A percentile compares a stretch with the other conserved stretches of the same genome.
phyloP scores from a whole-genome alignment of 495 filamentous ascomycete species.

The Tricharina praecox region DNA sequence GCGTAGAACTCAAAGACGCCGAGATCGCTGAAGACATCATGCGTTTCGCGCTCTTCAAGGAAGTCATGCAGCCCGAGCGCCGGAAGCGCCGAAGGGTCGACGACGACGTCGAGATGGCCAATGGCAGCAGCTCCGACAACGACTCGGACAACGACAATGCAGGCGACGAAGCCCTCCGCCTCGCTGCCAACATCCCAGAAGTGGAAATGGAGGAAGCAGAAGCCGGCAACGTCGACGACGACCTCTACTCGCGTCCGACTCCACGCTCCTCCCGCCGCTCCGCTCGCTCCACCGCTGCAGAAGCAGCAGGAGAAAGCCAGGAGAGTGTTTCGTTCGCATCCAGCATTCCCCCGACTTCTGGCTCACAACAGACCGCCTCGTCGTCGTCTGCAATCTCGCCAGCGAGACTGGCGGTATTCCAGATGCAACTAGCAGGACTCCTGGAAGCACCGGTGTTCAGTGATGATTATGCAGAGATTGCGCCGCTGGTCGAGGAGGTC shows the following conservation, averaged over 20 bases:
- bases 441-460: slow-evolving; percentile 63
- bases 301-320: slow-evolving; percentile 4
- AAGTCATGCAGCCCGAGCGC: slow-evolving; percentile 77
- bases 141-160: slow-evolving; percentile 32
- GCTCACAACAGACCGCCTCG: slow-evolving; percentile 22
- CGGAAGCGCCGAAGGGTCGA: slow-evolving; percentile 45
- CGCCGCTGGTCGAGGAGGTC: slow-evolving; percentile 57
- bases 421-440: slow-evolving; percentile 58
- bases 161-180: slow-evolving; percentile 20
- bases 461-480: slow-evolving; percentile 61
- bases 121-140: slow-evolving; percentile 30
- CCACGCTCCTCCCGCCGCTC: background rate
- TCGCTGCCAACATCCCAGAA: slow-evolving; percentile 13
- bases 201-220: slow-evolving; percentile 18
- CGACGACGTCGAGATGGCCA: slow-evolving; percentile 28
- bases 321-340: background rate
- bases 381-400: slow-evolving; percentile 15
- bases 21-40: slow-evolving; percentile 77
- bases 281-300: background rate
- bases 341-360: background rate
- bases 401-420: slow-evolving; percentile 52
- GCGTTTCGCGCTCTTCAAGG: slow-evolving; percentile 94
- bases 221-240: slow-evolving; percentile 14
- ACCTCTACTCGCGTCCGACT: slow-evolving; percentile 19
- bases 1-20: slow-evolving; percentile 87